Evolutionary conservation across 495 filamentous ascomycete genomes (phyloP), one percentile per base, ranked within the genome.

Genomic region (Aspergillus wentii): DNA sequence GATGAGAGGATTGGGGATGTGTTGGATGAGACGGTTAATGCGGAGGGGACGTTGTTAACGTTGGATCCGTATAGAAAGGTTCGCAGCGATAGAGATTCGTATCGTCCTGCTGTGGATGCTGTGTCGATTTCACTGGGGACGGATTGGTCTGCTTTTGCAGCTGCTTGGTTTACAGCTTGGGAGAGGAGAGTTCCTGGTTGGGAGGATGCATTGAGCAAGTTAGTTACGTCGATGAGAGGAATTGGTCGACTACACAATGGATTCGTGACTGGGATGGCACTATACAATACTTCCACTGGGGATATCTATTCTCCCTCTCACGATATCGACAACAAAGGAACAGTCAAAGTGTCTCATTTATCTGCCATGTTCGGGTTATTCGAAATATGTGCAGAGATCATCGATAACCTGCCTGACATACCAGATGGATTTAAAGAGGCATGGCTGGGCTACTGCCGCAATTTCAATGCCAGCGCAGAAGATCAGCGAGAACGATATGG

Each of bases 11-110:
- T 62, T 13, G 69, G 69, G 6, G 64, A 69, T 15, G 46, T 71
- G 2, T 48, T 71, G 8, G 46, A 59, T 16, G 61, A 67, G 25
- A 48, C 64, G 1, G 50, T 64, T 20, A 62, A 67, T 19, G 58
- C 61, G 3, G 62, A 71, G 18, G 44, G 64, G 27, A 63, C 66
- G 0, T 71, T 67, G 44, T 48, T 61, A 3, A 55, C 49, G 1
- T 59, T 74, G 11, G 71, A 74, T 34, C 58, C 66, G 8, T 59
- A 64, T 6, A 57, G 71, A 21, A 72, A 74, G 43, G 71, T 74
- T 8, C 64, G 67, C 25, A 43, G 54, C 5, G 60, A 64, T 41
- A 57, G 62, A 4, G 65, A 64, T 35, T 61, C 50, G n/a, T 59
- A 59, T 7, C 51, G 58, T n/a, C 61, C 64, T n/a, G 58, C 55